Evolutionary conservation across 176 grass and related monocot genomes (phyloP).

Genomic region (Oryza nivara): DNA sequence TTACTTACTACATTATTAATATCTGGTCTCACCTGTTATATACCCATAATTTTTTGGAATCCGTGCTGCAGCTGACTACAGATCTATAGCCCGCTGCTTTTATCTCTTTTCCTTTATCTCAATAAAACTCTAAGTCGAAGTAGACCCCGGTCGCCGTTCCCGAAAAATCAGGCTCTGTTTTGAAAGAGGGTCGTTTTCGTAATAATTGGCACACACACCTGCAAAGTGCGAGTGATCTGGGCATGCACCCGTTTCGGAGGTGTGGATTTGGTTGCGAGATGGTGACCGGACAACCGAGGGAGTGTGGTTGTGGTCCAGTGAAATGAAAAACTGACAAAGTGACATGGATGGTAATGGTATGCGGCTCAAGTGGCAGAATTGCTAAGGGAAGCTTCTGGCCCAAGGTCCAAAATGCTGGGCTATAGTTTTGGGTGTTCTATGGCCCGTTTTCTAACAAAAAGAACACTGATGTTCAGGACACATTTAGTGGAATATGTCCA

Average conservation of each 20-base stretch:
- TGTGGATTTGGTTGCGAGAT: not conserved
- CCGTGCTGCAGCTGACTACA: too few relatives aligned
- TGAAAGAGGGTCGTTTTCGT: not conserved
- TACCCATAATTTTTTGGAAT: too few relatives aligned
- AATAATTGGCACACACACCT: not conserved
- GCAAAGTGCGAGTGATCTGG: not conserved
- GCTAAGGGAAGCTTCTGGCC: not conserved
- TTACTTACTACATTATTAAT: too few relatives aligned
- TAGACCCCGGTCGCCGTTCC: too few relatives aligned
- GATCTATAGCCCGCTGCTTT: too few relatives aligned
- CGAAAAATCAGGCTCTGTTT: not conserved
- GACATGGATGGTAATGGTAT: not conserved
- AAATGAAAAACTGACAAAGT: not conserved
- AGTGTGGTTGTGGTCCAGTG: not conserved
- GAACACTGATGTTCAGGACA: too few relatives aligned
- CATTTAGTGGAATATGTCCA: not conserved
- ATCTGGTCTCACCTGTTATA: too few relatives aligned
- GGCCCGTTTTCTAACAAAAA: not conserved
- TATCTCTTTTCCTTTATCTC: too few relatives aligned
- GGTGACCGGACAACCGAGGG: not conserved
- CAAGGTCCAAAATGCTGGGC: not conserved
- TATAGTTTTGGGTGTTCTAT: not conserved
- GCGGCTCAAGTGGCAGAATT: too few relatives aligned
- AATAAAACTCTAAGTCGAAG: too few relatives aligned
- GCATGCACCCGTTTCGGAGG: not conserved